Base-by-base conservation (phyloP, 192 early-diverging fungal species). In the Podila epigama region DNA sequence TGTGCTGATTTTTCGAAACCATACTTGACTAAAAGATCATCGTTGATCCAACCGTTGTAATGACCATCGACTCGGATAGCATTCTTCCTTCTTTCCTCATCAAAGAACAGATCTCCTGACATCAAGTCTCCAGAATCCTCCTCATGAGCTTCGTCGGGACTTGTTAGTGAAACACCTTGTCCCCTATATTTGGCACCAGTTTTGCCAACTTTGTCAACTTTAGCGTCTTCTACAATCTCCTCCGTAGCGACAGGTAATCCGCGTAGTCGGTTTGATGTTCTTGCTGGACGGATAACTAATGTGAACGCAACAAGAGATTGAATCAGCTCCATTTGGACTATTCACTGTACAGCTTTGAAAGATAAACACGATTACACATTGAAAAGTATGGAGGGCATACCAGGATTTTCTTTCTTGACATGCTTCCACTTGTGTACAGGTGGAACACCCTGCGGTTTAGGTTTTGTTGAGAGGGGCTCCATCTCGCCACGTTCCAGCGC, bases 11-110 rank as follows among this genome's bases (percentile, higher is more conserved):
- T 60, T 22, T 85, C 84, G 51, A 93, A 85, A 3, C 84, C 83
- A 53, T 92, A 81, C 51, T 84, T 89, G 41, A 79, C 63, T 59
- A 90, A 86, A 12, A 87, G 79, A 0, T 70, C 86, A 0, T 70
- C 69, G 41, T 89, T 87, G 28, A 91, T 66, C 90, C 91, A 93
- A 11, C 91, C 81, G 55, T 64, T 77, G 44, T 87, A 93, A 52
- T 91, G 91, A 0, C 89, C 90, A 35, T 82, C 70, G 0, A 89
- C 85, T 4, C 81, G 81, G 5, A 91, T 86, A 10, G 90, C 87
- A 31, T 81, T 69, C 6, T 78, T 71, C 2, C 82, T 42, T 16
- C 78, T 80, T 13, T 81, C 77, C 29, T 78, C 28, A 16, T 79
- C 58, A 59, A 93, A 93, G 42, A 82, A 86, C 28, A 84, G 70